phyloP scores from a whole-genome alignment of 2,329 filamentous ascomycete species.

The Aspergillus sp. region DNA sequence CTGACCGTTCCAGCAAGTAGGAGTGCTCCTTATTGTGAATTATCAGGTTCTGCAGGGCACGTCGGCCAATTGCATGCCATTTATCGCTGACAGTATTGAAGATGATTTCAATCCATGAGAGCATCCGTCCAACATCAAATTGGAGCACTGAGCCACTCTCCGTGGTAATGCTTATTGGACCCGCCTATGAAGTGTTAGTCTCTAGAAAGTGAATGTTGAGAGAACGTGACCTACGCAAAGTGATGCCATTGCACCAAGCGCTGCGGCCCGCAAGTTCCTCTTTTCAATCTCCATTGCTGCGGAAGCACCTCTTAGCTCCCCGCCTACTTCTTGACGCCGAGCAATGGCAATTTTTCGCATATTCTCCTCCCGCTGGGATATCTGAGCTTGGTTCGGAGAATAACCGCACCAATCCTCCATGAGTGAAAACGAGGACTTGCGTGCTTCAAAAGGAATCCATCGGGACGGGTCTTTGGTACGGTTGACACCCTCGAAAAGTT shows the following conservation, averaged over 20 bases:
- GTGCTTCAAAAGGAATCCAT: slow-evolving; percentile 97
- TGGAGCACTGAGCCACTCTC: slow-evolving; percentile 84
- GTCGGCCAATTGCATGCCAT: slow-evolving; percentile 83
- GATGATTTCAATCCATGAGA: slow-evolving; percentile 93
- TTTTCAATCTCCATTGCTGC: slow-evolving; percentile 97
- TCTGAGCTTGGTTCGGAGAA: slow-evolving; percentile 83
- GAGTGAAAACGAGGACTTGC: slow-evolving; percentile 90
- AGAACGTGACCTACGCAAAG: slow-evolving; percentile 69
- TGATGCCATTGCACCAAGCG: slow-evolving; percentile 91
- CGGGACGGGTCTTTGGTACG: slow-evolving; percentile 78
- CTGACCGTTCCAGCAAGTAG: slow-evolving; percentile 83
- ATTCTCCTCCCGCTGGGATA: slow-evolving; percentile 77
- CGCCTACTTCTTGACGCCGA: slow-evolving; percentile 68
- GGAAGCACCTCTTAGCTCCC: slow-evolving; percentile 74
- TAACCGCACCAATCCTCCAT: slow-evolving; percentile 99
- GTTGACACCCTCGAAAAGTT: slow-evolving; percentile 88
- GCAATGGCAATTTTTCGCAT: slow-evolving; percentile 85
- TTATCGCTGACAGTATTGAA: slow-evolving; percentile 90
- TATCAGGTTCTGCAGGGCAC: slow-evolving; percentile 86
- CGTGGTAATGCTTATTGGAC: slow-evolving; percentile 80
- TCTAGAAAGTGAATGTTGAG: not conserved
- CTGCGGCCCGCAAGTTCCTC: slow-evolving; percentile 83
- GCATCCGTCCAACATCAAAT: slow-evolving; percentile 89
- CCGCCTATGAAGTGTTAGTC: slow-evolving; percentile 40
- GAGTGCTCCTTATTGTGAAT: slow-evolving; percentile 85